Evolutionary conservation across 2,329 filamentous ascomycete genomes (phyloP), one percentile per base, ranked within the genome.

Genomic region (Raffaelea ambrosiae): DNA sequence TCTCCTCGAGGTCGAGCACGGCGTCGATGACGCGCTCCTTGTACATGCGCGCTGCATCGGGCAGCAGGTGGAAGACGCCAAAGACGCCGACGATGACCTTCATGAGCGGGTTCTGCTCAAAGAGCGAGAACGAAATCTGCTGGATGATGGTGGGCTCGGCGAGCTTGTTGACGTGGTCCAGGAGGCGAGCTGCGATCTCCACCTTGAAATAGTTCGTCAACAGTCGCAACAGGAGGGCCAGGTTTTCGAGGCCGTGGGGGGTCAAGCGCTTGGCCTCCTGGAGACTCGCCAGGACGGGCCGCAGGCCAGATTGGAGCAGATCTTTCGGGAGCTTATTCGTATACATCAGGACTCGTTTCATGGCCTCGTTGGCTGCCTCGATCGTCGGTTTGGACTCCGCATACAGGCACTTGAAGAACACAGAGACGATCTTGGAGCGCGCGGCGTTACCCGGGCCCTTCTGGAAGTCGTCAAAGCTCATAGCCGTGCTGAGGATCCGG

Each of bases 161-260:
- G 54, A 98, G 89, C 11, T 84, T 79, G 61, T 91, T 91, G 66
- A 96, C 85, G 58, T 98, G 93, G 54, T 97, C 91, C 10, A 99
- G 73, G n/a, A 99, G 69, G 21, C 93, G 81, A 20, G 88, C 80
- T 7, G 93, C 94, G 47, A 99, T 98, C 62, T 98, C 93, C 1
- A 97, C 90, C 66, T 98, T 99, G 68, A 99, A 99, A 64, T 98
- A 98, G 51, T 93, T 97, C 0, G 91, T 98, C 18, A 99, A 72
- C 2, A 99, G 74, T 54, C 93, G 91, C 51, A 99, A 68, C 2
- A 99, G 74, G 36, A 91, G 82, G 18, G 90, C 90, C 29, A 99
- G 71, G 22, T 95, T 95, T 61, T 97, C 90, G 4, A 99, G 72
- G 3, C 90, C 90, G 57, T 90, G 86, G 0, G 91, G 86, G 19